Base-by-base conservation (phyloP, 164 flowering plant genomes). In the Euptelea pleiosperma region DNA sequence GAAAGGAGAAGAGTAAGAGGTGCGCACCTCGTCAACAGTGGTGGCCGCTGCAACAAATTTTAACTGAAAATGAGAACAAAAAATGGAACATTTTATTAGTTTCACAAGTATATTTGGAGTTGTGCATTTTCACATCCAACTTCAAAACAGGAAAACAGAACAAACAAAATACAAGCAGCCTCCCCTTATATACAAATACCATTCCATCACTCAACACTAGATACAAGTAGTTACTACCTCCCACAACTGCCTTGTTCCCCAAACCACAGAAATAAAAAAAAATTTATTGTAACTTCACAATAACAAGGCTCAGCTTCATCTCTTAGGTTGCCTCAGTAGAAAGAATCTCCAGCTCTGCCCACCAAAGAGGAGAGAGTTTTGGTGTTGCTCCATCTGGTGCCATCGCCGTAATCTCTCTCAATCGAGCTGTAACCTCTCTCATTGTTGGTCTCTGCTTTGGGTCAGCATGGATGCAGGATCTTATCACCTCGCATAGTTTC, bases 301-400 rank as follows among this genome's bases (percentile, higher is more conserved):
- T 50, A 72, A 18, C 44, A 49, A 21, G 31, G 8, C 45, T 55
- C 51, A 33, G 26, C 9, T 31, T 40, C 48, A 37, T 22, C 12
- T 16, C 55, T 34, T 63, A 82, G 63, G 71, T 65, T 63, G 65
- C 73, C 40, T 76, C 85, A 8, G 74, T 41, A 14, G 89, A 80
- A 66, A 77, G 46, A 39, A 84, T 75, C 73, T 87, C 91, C 39
- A 87, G 85, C 50, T 87, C 95, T 33, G 95, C 87, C 89, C 95
- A 85, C 95, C 95, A 87, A 51, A 83, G 87, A 25, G 87, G 86
- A 55, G 89, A 85, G 18, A 70, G 11, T 70, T 66, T 78, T 11
- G 89, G 95, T 2, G 69, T 73, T 30, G 87, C 95, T 54, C 72
- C 83, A 58, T 82, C 90, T 43, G 96, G 87, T 16, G 63, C 68